Percentiles rank a stretch among this genome's conserved stretches.
These are phyloP conservation scores for Pouteria glomerata DNA, from an alignment of 148 eudicot genomes.

Conservation along the genomic window DNA sequence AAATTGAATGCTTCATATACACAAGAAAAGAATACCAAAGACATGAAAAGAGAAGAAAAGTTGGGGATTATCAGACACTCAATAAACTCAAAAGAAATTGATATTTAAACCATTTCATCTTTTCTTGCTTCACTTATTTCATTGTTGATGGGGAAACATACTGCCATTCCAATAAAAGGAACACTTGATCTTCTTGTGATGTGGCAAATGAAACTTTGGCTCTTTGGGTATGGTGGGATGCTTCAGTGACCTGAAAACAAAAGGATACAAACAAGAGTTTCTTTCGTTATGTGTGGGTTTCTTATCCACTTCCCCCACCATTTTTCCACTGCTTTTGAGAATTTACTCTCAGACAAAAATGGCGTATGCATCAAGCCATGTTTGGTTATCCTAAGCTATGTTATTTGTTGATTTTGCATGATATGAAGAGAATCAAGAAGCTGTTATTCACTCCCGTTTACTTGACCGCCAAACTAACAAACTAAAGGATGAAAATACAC, in stretches of 20 bases:
- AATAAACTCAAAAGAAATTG: neutral
- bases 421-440: too few species aligned
- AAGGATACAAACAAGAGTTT: neutral
- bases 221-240: slow-evolving; percentile 77
- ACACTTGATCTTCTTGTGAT: slow-evolving; percentile 77
- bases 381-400: too few species aligned
- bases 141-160: slow-evolving; percentile 19
- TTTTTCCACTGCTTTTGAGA: too few species aligned
- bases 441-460: too few species aligned
- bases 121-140: neutral
- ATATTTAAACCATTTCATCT: neutral
- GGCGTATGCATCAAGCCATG: too few species aligned
- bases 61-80: neutral
- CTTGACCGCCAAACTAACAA: too few species aligned
- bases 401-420: too few species aligned
- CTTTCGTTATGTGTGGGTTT: too few species aligned
- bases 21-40: neutral
- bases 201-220: slow-evolving; percentile 67
- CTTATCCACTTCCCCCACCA: too few species aligned
- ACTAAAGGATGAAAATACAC: too few species aligned
- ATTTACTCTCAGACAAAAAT: too few species aligned
- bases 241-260: slow-evolving; percentile 53
- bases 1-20: slow-evolving; percentile 7
- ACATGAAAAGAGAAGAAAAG: neutral
- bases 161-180: slow-evolving; percentile 55